Percentiles rank a stretch among this genome's conserved stretches.
Conservation (phyloP, 495 filamentous ascomycete species). For the Penicillium simplicissimum region DNA sequence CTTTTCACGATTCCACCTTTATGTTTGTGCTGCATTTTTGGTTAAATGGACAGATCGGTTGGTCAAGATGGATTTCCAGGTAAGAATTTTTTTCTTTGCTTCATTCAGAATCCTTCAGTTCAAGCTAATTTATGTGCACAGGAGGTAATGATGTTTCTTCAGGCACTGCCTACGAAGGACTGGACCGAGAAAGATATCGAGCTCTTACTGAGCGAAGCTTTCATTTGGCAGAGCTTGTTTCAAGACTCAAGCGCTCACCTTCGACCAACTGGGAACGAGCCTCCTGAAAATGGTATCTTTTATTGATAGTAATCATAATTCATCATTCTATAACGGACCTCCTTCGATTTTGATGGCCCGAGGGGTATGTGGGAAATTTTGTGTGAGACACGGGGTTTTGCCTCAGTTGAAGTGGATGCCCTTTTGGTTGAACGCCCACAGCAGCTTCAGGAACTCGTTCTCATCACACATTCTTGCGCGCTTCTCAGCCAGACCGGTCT, state of each 20-base stretch:
- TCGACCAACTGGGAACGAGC: slow-evolving; percentile 48
- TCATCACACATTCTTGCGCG: slow-evolving; percentile 84
- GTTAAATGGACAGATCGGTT: slow-evolving; percentile 97
- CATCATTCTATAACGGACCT: slow-evolving; percentile 27
- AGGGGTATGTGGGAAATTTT: slow-evolving; percentile 2
- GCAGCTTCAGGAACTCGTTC: slow-evolving; percentile 78
- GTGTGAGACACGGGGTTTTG: neutral
- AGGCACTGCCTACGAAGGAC: slow-evolving; percentile 86
- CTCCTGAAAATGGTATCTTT: slow-evolving; percentile 43
- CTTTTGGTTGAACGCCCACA: slow-evolving; percentile 82
- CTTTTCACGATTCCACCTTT: slow-evolving; percentile 96
- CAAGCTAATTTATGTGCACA: slow-evolving; percentile 42
- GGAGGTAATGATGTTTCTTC: slow-evolving; percentile 99
- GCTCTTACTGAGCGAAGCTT: slow-evolving; percentile 90
- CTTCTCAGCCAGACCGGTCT: slow-evolving; percentile 76
- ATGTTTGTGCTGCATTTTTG: slow-evolving; percentile 97
- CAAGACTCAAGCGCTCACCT: slow-evolving; percentile 86
- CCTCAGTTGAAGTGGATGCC: slow-evolving; percentile 87
- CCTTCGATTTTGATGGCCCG: slow-evolving; percentile 12
- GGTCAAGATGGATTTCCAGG: slow-evolving; percentile 93
- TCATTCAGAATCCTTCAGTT: neutral
- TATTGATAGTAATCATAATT: slow-evolving; percentile 45
- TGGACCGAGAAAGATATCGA: slow-evolving; percentile 99
- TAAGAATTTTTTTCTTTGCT: slow-evolving; percentile 28
- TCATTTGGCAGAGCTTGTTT: slow-evolving; percentile 93